Base-by-base conservation (phyloP, 768 basidiomycete genomes). In the Sutorius australiensis region DNA sequence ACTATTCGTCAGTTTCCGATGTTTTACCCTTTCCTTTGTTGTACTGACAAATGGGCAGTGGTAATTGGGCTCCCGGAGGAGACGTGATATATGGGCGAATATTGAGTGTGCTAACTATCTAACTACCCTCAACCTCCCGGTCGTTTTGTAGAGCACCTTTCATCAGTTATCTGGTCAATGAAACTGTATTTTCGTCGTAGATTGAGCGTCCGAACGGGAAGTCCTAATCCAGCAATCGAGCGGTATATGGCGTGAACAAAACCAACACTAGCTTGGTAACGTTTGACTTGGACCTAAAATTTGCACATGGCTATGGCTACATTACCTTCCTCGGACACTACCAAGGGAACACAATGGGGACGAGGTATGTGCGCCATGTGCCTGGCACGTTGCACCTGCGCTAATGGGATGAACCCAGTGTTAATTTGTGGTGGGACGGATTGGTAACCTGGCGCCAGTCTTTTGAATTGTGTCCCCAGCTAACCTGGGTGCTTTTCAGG, bases 351-450 rank as follows among this genome's bases (percentile, higher is more conserved):
- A 53, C 71, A 73, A 58, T 80, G 79, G 78, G 79, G 78, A 57
- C 65, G 72, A 67, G 70, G 72, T 72, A 54, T 48, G 66, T 56
- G 21, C 44, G 33, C 14, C 39, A 37, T 46, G 46, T 53, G 47
- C 46, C 40, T 55, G 54, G 24, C 50, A 57, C 44, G 50, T 54
- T 48, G 19, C 39, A 31, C 42, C 13, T 24, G 48, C 40, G 40
- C 54, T 68, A 49, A 70, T 36, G 40, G 49, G 51, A 50, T 45
- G 37, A 54, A 57, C 42, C 24, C 13, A 95, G 92, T 92, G 37
- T 70, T 92, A 59, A 84, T 94, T 59, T 88, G 86, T 62, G 92
- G 92, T 48, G 92, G 92, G 47, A 91, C 87, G 21, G 87, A 91
- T 72, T 93, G 92, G 91, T 93, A 58, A 51, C 52, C 44, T 48